Conservation (phyloP, 345 rosid species). For the Trapa incisa region DNA sequence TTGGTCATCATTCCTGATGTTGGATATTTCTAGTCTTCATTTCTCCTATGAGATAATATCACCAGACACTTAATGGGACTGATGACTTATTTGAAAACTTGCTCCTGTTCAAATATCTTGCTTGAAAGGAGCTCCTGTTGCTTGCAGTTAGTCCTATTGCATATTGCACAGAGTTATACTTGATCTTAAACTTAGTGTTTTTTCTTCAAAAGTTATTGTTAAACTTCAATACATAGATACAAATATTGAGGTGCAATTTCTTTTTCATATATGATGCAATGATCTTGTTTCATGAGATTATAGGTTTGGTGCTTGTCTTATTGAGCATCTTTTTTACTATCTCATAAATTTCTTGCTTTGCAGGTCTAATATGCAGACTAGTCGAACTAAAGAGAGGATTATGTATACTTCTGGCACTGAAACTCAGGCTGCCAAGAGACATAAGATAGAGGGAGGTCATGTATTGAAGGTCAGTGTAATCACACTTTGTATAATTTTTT, state of each 20-base stretch:
- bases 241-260: neutral
- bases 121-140: neutral
- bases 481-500: neutral
- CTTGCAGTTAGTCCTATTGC: neutral
- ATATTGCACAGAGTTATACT: neutral
- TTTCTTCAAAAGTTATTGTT: too few species aligned
- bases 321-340: neutral
- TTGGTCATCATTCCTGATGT: neutral
- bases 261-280: neutral
- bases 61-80: neutral
- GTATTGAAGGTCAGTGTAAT: constrained; percentile 40
- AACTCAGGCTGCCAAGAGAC: constrained; percentile 86
- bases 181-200: neutral
- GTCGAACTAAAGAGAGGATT: constrained; percentile 30
- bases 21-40: neutral
- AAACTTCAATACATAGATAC: neutral
- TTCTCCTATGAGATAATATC: neutral
- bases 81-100: neutral
- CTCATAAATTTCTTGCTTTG: constrained; percentile 1
- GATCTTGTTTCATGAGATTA: neutral
- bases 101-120: neutral
- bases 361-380: constrained; percentile 37
- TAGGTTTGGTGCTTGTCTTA: neutral
- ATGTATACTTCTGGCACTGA: constrained; percentile 43
- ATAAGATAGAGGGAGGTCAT: constrained; percentile 84